Evolutionary conservation across 208 protist genomes (phyloP).

Genomic region (Acanthamoeba sp.): DNA sequence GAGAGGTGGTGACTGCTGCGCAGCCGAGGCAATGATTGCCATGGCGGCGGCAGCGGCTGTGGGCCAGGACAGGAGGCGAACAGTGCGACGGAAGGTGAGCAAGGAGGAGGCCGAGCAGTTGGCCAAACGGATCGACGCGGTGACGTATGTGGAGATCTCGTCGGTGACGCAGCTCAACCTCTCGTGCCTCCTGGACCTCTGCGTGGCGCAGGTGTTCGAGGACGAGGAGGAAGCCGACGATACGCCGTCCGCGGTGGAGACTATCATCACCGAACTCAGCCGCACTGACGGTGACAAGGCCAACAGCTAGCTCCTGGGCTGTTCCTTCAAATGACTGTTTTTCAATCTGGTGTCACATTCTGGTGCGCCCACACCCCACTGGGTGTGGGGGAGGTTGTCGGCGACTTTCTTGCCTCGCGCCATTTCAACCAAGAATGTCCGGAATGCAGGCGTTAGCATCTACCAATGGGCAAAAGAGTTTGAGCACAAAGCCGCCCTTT

Average conservation of each 20-base stretch:
- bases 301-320: too few species aligned
- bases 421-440: too few species aligned
- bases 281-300: too few species aligned
- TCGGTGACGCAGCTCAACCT: constrained; percentile 92
- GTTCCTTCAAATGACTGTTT: too few species aligned
- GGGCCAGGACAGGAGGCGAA: neutral
- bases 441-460: too few species aligned
- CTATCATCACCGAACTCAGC: neutral
- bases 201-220: constrained; percentile 19
- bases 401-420: too few species aligned
- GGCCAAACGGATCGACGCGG: constrained; percentile 89
- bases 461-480: too few species aligned
- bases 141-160: constrained; percentile 93
- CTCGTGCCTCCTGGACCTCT: constrained; percentile 90
- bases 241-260: neutral
- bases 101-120: constrained; percentile 78
- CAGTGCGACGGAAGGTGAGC: constrained; percentile 40
- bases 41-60: neutral
- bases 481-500: too few species aligned
- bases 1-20: neutral
- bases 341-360: too few species aligned
- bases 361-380: too few species aligned
- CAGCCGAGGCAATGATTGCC: neutral
- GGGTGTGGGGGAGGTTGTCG: too few species aligned
- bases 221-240: neutral